Evolutionary conservation across 768 basidiomycete species (phyloP).

Genomic region (Cyclocybe aegerita): DNA sequence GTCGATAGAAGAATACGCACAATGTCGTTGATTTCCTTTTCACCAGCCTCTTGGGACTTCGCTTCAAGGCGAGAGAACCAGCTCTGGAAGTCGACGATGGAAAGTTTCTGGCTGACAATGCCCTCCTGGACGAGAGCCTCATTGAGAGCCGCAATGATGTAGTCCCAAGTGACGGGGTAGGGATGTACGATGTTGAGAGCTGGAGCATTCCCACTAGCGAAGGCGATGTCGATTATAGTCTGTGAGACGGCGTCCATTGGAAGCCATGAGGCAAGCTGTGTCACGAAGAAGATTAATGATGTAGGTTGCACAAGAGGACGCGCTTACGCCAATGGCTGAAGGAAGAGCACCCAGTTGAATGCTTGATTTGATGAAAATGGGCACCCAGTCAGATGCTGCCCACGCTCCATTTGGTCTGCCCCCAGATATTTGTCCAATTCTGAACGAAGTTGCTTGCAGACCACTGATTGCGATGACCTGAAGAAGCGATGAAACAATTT

Average conservation of each 20-base stretch:
- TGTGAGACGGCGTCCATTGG: constrained; percentile 23
- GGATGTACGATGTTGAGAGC: constrained; percentile 37
- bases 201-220: constrained; percentile 1
- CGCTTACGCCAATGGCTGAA: constrained; percentile 19
- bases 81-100: constrained; percentile 12
- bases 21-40: constrained; percentile 9
- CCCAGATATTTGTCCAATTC: constrained; percentile 35
- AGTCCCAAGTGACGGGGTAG: constrained; percentile 28
- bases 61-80: constrained; percentile 18
- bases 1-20: constrained; percentile 8
- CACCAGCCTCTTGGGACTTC: constrained; percentile 4
- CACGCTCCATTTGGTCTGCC: constrained; percentile 32
- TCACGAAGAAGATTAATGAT: neutral
- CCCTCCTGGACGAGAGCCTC: constrained; percentile 16
- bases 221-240: neutral
- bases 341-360: constrained; percentile 25
- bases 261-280: constrained; percentile 31
- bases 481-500: neutral
- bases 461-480: constrained; percentile 32
- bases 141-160: constrained; percentile 20
- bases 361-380: constrained; percentile 33
- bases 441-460: constrained; percentile 22
- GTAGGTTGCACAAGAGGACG: neutral
- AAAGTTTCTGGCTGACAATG: constrained; percentile 5
- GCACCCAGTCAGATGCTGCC: constrained; percentile 35